These are phyloP conservation scores for Poa annua DNA, from an alignment of 176 grass and related monocot genomes.

Conservation along the genomic window DNA sequence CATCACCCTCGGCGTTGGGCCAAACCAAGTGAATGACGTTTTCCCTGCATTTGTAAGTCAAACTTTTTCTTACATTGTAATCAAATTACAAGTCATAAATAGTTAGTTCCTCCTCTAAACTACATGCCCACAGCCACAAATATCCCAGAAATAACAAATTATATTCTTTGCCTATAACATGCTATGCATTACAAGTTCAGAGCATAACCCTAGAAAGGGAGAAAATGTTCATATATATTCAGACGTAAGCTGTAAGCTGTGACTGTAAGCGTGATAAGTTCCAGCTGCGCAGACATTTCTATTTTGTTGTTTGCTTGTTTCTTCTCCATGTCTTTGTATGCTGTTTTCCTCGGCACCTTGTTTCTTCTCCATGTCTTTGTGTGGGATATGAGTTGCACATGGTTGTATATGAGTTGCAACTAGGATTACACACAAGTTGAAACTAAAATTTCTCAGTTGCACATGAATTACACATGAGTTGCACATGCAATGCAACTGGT, in stretches of 20 bases:
- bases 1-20: slow-evolving; percentile 54
- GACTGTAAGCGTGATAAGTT: not conserved
- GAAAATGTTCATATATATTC: not conserved
- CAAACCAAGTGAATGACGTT: slow-evolving; percentile 69
- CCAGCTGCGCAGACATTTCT: too few relatives aligned
- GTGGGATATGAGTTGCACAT: too few relatives aligned
- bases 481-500: too few relatives aligned
- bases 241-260: not conserved
- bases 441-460: too few relatives aligned
- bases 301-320: too few relatives aligned
- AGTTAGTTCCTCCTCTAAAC: not conserved
- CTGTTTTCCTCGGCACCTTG: too few relatives aligned
- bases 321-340: too few relatives aligned
- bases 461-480: too few relatives aligned
- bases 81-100: not conserved
- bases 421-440: too few relatives aligned
- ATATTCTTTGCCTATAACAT: not conserved
- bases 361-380: too few relatives aligned
- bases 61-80: not conserved
- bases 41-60: slow-evolving; percentile 47
- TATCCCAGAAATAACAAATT: too few relatives aligned
- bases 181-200: not conserved
- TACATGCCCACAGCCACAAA: not conserved
- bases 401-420: too few relatives aligned
- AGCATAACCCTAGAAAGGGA: not conserved